A percentile compares a stretch with the other conserved stretches of the same genome.
Evolutionary conservation across 1,284 basidiomycete genomes (phyloP).

Genomic region (Agaricales sp.): DNA sequence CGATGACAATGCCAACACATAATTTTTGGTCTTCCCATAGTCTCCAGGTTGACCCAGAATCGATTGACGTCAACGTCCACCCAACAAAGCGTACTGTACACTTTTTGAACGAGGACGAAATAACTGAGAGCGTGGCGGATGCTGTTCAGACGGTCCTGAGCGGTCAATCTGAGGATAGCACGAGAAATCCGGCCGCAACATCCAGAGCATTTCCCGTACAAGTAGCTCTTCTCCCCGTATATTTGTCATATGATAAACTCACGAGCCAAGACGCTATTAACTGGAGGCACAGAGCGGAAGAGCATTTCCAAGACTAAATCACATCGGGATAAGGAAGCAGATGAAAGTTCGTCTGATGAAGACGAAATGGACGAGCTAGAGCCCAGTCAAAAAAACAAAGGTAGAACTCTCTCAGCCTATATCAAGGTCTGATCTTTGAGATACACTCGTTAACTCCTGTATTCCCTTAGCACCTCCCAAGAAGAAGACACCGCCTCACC

Average conservation of each 20-base stretch:
- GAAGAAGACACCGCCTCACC: conserved; percentile 57
- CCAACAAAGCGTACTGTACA: conserved; percentile 97
- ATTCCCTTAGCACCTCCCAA: background rate
- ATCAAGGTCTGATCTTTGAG: background rate
- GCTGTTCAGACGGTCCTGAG: conserved; percentile 60
- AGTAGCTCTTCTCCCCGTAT: conserved; percentile 26
- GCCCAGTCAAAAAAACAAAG: background rate
- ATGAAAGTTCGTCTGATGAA: conserved; percentile 24
- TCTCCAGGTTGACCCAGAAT: conserved; percentile 75
- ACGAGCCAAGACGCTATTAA: conserved; percentile 45
- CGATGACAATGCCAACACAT: background rate
- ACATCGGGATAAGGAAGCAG: conserved; percentile 24
- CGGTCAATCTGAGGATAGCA: background rate
- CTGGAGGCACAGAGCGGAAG: conserved; percentile 39
- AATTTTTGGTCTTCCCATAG: conserved; percentile 25
- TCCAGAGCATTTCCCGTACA: conserved; percentile 79
- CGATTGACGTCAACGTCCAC: conserved; percentile 96
- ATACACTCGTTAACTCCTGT: background rate
- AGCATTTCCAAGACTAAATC: conserved; percentile 18
- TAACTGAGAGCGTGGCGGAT: conserved; percentile 76
- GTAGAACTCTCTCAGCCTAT: no score
- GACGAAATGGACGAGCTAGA: conserved; percentile 15
- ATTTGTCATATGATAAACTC: background rate
- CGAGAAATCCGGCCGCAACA: conserved; percentile 9
- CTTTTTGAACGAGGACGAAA: conserved; percentile 88